Evolutionary conservation across 805 yeast species (phyloP).

Genomic region (Wickerhamomyces alni): DNA sequence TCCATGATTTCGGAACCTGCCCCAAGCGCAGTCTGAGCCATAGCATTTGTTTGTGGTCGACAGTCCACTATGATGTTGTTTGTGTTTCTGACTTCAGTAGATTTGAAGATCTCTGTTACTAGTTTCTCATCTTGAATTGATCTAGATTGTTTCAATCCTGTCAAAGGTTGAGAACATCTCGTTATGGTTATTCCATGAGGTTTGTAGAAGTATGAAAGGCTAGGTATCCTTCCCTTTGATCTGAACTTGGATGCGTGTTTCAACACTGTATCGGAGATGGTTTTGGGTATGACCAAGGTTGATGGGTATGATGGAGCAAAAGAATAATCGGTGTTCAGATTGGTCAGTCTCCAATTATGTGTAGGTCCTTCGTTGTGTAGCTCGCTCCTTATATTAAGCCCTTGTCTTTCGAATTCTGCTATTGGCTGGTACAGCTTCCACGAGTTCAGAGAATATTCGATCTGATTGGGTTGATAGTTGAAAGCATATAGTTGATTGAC

Average conservation of each 20-base stretch:
- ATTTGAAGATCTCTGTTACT: conserved; percentile 63
- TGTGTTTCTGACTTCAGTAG: conserved; percentile 34
- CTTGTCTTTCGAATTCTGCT: conserved; percentile 72
- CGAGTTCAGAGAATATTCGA: conserved; percentile 59
- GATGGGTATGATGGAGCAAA: conserved; percentile 76
- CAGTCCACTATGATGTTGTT: conserved; percentile 80
- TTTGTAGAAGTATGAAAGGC: conserved; percentile 67
- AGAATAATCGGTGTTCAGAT: conserved; percentile 55
- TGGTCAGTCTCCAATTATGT: conserved; percentile 63
- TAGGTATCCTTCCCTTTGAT: conserved; percentile 82
- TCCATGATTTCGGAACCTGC: conserved; percentile 98
- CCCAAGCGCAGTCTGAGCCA: conserved; percentile 94
- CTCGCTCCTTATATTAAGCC: conserved; percentile 29
- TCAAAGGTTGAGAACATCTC: conserved; percentile 88
- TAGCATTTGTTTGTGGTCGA: conserved; percentile 88
- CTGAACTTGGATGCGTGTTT: conserved; percentile 81
- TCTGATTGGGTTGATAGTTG: conserved; percentile 66
- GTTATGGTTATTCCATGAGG: conserved; percentile 73
- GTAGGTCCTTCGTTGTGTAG: conserved; percentile 1
- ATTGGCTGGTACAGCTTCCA: conserved; percentile 67
- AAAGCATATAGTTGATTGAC: conserved; percentile 71
- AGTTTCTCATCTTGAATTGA: conserved; percentile 89
- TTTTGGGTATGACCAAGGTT: conserved; percentile 60
- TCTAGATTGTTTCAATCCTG: conserved; percentile 81
- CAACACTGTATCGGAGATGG: conserved; percentile 75